Evolutionary conservation across 192 early-diverging fungal genomes (phyloP).

Genomic region (Ambispora gerdemannii): DNA sequence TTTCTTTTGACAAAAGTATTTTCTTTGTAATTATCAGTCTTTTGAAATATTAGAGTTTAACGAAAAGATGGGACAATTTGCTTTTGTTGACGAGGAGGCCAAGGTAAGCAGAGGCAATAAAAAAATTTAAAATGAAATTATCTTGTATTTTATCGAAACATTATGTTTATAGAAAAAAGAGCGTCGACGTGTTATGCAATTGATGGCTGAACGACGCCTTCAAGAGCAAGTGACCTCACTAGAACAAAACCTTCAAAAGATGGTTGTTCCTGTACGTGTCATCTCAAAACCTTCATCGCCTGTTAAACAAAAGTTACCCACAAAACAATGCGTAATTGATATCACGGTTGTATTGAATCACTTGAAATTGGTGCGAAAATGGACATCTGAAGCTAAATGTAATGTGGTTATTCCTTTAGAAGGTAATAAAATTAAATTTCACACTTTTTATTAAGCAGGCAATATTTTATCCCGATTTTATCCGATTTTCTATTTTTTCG

Average conservation of each 20-base stretch:
- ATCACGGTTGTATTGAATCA: slow-evolving; percentile 48
- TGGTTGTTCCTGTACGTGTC: slow-evolving; percentile 16
- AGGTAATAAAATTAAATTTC: slow-evolving; percentile 30
- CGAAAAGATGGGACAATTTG: slow-evolving; percentile 34
- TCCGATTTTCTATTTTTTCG: background rate
- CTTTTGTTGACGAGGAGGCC: slow-evolving; percentile 41
- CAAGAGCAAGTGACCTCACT: slow-evolving; percentile 42
- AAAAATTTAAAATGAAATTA: background rate
- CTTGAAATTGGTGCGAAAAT: slow-evolving; percentile 45
- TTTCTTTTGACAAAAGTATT: background rate
- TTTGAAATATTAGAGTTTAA: slow-evolving; percentile 43
- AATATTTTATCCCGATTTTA: background rate
- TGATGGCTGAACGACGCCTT: slow-evolving; percentile 39
- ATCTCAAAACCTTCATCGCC: background rate
- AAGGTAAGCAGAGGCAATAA: slow-evolving; percentile 34
- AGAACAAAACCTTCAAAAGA: slow-evolving; percentile 39
- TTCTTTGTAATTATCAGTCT: slow-evolving; percentile 31
- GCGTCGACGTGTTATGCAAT: slow-evolving; percentile 41
- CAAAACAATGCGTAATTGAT: slow-evolving; percentile 42
- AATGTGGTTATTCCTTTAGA: slow-evolving; percentile 55
- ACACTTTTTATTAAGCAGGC: background rate
- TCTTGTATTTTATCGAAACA: background rate
- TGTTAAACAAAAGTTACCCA: background rate
- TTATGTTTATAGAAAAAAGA: slow-evolving; percentile 36
- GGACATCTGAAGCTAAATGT: slow-evolving; percentile 41